A percentile compares a stretch with the other conserved stretches of the same genome.
Evolutionary conservation across 164 flowering plant genomes (phyloP).

Genomic region (Euptelea pleiosperma): DNA sequence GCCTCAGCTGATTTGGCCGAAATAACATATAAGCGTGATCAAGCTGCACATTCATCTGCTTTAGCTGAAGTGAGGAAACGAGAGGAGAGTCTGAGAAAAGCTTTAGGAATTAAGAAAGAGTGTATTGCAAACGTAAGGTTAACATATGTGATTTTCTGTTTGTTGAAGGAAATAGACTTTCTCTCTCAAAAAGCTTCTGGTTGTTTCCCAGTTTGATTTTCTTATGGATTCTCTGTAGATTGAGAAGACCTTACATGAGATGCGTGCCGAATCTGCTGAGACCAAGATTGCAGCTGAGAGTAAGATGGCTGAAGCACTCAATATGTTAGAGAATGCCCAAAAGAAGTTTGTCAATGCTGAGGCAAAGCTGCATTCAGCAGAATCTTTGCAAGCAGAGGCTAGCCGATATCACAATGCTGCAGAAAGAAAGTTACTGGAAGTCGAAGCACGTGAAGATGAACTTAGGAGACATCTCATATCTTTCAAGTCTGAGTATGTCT

Average conservation of each 20-base stretch:
- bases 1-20: slow-evolving; percentile 56
- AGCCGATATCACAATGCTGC: slow-evolving; percentile 56
- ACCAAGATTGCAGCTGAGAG: slow-evolving; percentile 69
- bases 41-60: slow-evolving; percentile 54
- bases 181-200: not conserved
- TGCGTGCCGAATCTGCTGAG: slow-evolving; percentile 90
- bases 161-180: not conserved
- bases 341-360: slow-evolving; percentile 62
- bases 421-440: slow-evolving; percentile 81
- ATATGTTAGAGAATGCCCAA: slow-evolving; percentile 65
- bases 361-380: slow-evolving; percentile 61
- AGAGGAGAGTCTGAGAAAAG: slow-evolving; percentile 74
- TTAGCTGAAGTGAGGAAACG: slow-evolving; percentile 75
- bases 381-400: slow-evolving; percentile 77
- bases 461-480: slow-evolving; percentile 53
- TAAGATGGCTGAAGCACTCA: slow-evolving; percentile 67
- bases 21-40: slow-evolving; percentile 42
- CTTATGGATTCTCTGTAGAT: slow-evolving; percentile 41
- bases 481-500: slow-evolving; percentile 75
- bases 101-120: slow-evolving; percentile 77
- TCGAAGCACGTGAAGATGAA: slow-evolving; percentile 90
- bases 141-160: not conserved
- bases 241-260: slow-evolving; percentile 90
- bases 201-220: not conserved
- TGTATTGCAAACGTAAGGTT: slow-evolving; percentile 72